phyloP scores from a whole-genome alignment of 169 alveolate genomes.

The Theileria orientalis region DNA sequence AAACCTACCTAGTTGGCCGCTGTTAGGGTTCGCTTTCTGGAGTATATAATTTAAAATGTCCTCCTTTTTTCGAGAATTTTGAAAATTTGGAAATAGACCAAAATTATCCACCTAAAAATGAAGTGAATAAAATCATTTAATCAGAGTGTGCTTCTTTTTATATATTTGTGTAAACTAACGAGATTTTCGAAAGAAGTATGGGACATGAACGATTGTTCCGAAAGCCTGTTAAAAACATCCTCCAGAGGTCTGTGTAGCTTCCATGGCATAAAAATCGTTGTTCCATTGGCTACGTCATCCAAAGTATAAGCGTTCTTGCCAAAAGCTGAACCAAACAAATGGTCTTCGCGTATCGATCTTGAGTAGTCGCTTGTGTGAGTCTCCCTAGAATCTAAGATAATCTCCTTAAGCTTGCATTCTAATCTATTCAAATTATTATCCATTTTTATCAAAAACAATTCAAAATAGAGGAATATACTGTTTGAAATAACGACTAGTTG shows the following conservation, averaged over 20 bases:
- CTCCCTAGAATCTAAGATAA: slow-evolving; percentile 29
- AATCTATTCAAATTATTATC: slow-evolving; percentile 10
- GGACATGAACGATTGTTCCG: slow-evolving; percentile 8
- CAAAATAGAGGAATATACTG: not conserved
- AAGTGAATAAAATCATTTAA: not conserved
- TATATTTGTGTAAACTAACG: not conserved
- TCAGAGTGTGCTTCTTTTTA: not conserved
- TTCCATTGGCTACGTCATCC: slow-evolving; percentile 38
- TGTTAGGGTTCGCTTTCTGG: slow-evolving; percentile 3
- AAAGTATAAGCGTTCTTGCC: slow-evolving; percentile 55
- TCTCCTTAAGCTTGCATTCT: slow-evolving; percentile 35
- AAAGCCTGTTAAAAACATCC: not conserved
- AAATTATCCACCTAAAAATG: slow-evolving; percentile 28
- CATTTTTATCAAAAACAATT: not conserved
- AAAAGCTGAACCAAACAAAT: slow-evolving; percentile 13
- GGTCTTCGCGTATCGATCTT: slow-evolving; percentile 43
- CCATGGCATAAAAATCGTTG: slow-evolving; percentile 59
- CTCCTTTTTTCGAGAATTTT: slow-evolving; percentile 39
- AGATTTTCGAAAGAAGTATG: not conserved
- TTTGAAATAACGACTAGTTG: too few species aligned
- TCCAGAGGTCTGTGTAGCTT: slow-evolving; percentile 47
- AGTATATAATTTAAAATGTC: slow-evolving; percentile 41
- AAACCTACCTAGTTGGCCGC: slow-evolving; percentile 30
- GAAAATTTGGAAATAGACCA: slow-evolving; percentile 46
- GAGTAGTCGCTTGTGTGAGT: slow-evolving; percentile 19